These are phyloP conservation scores for Rhizopogon vulgaris DNA, from an alignment of 768 basidiomycete genomes.

Conservation along the genomic window DNA sequence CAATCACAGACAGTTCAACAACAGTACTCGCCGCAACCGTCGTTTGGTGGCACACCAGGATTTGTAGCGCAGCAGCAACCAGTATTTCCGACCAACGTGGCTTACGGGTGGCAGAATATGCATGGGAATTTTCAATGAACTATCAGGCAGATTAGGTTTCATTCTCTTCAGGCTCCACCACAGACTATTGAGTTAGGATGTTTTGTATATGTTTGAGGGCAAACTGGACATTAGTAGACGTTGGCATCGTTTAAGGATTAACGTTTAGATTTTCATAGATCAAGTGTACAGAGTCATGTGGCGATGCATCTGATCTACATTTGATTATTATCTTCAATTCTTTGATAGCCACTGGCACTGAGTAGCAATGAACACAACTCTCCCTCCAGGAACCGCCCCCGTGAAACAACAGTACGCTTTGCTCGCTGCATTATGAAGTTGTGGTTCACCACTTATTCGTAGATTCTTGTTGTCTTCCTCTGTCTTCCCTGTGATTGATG, in stretches of 20 bases:
- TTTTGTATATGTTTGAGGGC: neutral
- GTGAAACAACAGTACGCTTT: constrained; percentile 45
- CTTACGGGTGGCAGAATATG: constrained; percentile 14
- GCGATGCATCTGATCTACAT: too few species aligned
- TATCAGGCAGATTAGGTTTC: neutral
- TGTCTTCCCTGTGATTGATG: constrained; percentile 32
- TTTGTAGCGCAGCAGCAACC: constrained; percentile 20
- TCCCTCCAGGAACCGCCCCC: constrained; percentile 42
- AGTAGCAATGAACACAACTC: constrained; percentile 5
- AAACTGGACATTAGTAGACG: too few species aligned
- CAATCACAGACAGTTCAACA: constrained; percentile 1
- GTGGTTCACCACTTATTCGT: neutral
- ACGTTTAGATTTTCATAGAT: too few species aligned
- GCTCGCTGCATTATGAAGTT: neutral
- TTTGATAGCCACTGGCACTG: too few species aligned
- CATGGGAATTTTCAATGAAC: constrained; percentile 14
- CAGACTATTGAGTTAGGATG: neutral
- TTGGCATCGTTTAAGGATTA: too few species aligned
- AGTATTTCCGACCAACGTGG: constrained; percentile 6
- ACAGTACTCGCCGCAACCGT: constrained; percentile 25
- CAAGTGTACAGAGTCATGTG: too few species aligned
- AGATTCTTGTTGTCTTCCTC: constrained; percentile 36
- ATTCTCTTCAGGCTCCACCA: neutral
- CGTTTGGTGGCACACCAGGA: constrained; percentile 10
- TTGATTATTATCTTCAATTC: too few species aligned